phyloP scores from a whole-genome alignment of 2,329 filamentous ascomycete genomes.

The Trichoderma polysporum region DNA sequence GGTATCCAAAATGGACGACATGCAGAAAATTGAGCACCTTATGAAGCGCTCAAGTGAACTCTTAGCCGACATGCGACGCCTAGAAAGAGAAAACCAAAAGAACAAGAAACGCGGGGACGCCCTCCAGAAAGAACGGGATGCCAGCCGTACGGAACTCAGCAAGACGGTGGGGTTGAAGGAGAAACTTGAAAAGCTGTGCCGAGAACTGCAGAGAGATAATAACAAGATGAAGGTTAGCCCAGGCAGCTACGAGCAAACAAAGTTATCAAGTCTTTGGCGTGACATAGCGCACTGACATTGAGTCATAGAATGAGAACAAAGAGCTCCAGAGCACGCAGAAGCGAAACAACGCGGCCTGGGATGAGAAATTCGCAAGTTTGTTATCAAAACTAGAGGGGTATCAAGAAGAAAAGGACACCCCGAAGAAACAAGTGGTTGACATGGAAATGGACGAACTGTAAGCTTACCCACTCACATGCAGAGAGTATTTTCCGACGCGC shows the following conservation, averaged over 20 bases:
- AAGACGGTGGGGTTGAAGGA: conserved; percentile 91
- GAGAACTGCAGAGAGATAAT: conserved; percentile 94
- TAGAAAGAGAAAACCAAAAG: conserved; percentile 91
- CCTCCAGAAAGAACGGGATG: conserved; percentile 94
- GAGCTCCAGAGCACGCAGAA: conserved; percentile 84
- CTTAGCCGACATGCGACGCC: conserved; percentile 89
- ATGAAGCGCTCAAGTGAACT: conserved; percentile 91
- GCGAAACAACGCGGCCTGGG: conserved; percentile 76
- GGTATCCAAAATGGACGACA: conserved; percentile 86
- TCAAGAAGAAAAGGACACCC: conserved; percentile 81
- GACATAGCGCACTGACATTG: conserved; percentile 28
- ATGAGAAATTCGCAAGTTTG: conserved; percentile 78
- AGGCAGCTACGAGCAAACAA: not conserved
- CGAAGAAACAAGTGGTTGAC: conserved; percentile 76
- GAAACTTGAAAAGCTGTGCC: conserved; percentile 92
- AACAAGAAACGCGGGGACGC: conserved; percentile 94
- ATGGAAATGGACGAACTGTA: conserved; percentile 89
- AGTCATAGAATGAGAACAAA: conserved; percentile 79
- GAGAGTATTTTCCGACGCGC: not conserved
- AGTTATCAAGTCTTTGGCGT: not conserved
- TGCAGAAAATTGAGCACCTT: conserved; percentile 87
- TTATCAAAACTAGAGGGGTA: conserved; percentile 84
- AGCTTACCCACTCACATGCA: conserved; percentile 35
- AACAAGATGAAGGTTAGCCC: conserved; percentile 86
- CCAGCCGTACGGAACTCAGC: conserved; percentile 80